Percentiles rank a stretch among this genome's conserved stretches.
Conservation (phyloP, 1,284 basidiomycete species). For the Crucibulum cyathiforme region DNA sequence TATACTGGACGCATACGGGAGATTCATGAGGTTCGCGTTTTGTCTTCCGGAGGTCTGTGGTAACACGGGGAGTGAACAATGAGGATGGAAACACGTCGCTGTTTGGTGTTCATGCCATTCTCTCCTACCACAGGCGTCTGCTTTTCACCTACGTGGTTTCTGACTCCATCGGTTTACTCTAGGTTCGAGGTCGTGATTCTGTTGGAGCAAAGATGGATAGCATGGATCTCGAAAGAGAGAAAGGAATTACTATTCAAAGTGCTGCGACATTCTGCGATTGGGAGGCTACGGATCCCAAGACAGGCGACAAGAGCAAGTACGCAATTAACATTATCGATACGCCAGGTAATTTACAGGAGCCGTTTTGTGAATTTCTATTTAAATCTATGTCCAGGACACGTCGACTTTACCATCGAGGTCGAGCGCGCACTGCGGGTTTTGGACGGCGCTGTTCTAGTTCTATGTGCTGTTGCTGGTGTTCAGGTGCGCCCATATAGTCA, state of each 20-base stretch:
- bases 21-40: slow-evolving; percentile 88
- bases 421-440: slow-evolving; percentile 96
- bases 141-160: not conserved
- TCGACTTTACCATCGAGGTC: slow-evolving; percentile 99
- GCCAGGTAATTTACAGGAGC: slow-evolving; percentile 64
- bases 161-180: slow-evolving; percentile 5
- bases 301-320: slow-evolving; percentile 79
- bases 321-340: slow-evolving; percentile 99
- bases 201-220: slow-evolving; percentile 99
- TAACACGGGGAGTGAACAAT: not conserved
- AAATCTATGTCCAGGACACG: slow-evolving; percentile 71
- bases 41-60: slow-evolving; percentile 16
- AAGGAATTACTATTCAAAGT: slow-evolving; percentile 99
- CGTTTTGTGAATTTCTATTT: not conserved
- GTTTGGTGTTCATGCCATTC: slow-evolving; percentile 14
- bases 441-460: slow-evolving; percentile 95
- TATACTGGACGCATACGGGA: slow-evolving; percentile 97
- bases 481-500: slow-evolving; percentile 59
- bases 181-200: slow-evolving; percentile 91
- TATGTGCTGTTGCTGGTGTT: slow-evolving; percentile 97
- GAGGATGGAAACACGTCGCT: slow-evolving; percentile 1
- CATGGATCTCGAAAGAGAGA: slow-evolving; percentile 99
- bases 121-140: slow-evolving; percentile 18
- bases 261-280: slow-evolving; percentile 99
- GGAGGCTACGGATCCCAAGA: slow-evolving; percentile 75